Evolutionary conservation across 2,329 filamentous ascomycete genomes (phyloP).

Genomic region (Botryotinia narcissicola): DNA sequence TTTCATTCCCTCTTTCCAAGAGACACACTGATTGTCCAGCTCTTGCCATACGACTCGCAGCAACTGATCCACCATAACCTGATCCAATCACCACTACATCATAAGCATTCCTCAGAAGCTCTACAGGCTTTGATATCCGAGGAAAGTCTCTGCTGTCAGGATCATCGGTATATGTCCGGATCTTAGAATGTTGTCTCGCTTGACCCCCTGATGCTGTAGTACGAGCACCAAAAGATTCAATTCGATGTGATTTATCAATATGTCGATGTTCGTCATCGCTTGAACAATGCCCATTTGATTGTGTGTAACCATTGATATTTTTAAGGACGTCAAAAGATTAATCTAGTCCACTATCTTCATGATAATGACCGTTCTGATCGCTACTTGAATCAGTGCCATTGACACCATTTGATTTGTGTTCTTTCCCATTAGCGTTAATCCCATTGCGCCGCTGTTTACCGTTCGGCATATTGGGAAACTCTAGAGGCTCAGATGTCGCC

Average conservation of each 20-base stretch:
- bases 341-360: constrained; percentile 7
- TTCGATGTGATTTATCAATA: constrained; percentile 26
- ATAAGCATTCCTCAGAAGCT: constrained; percentile 56
- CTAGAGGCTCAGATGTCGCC: constrained; percentile 7
- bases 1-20: constrained; percentile 62
- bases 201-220: constrained; percentile 28
- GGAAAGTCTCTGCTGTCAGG: constrained; percentile 43
- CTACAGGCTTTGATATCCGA: constrained; percentile 55
- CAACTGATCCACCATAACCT: constrained; percentile 66
- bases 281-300: not conserved
- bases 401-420: not conserved
- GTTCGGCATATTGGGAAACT: not conserved
- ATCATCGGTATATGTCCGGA: constrained; percentile 36
- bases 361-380: not conserved
- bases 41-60: constrained; percentile 62
- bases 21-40: constrained; percentile 60
- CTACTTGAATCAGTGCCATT: not conserved
- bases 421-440: not conserved
- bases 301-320: not conserved
- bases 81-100: constrained; percentile 68
- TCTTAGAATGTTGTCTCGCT: constrained; percentile 33
- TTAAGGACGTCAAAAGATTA: not conserved
- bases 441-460: constrained; percentile 4
- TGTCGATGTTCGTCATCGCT: not conserved
- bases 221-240: constrained; percentile 29